Evolutionary conservation across 164 flowering plant genomes (phyloP), one percentile per base, ranked within the genome.

Genomic region (Vitis cinerea): DNA sequence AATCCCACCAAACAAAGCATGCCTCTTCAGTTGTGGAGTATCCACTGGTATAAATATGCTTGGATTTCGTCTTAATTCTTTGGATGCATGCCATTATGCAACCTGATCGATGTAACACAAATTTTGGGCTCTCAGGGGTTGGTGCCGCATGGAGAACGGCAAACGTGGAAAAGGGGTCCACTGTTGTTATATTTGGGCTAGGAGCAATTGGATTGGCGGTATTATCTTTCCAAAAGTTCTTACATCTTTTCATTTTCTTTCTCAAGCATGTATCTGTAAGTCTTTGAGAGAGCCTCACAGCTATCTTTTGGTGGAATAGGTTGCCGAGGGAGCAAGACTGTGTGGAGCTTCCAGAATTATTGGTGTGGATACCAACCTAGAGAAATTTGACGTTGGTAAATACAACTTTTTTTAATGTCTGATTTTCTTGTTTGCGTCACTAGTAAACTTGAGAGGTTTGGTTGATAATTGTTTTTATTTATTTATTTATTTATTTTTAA

Each of bases 111-210:
- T 23, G 44, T 37, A 2, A 37, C 7, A 37, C 5, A 37, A 37
- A 37, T 59, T 56, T 56, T 59, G 9, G 19, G 23, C 29, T 54
- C 68, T 37, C 64, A 88, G 92, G 92, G 8, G 77, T 88, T 44
- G 88, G 92, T 51, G 92, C 92, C 64, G 88, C 92, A 17, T 82
- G 83, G 88, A 86, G 61, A 78, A 71, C 85, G 12, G 92, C 92
- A 68, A 71, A 75, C 14, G 92, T 88, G 29, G 84, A 84, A 71
- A 50, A 67, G 58, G 92, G 92, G 59, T 83, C 92, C 1, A 86
- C 88, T n/a, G 88, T 88, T 75, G 90, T 79, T 44, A 86, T 88
- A 60, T 82, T 88, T 71, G 92, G 92, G n/a, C 72, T 88, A 8
- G 90, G 92, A 3, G 72, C 85, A 19, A 78, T 88, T 70, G 92